Conservation (phyloP, 2,329 filamentous ascomycete genomes). For the Berkeleyomyces rouxiae region DNA sequence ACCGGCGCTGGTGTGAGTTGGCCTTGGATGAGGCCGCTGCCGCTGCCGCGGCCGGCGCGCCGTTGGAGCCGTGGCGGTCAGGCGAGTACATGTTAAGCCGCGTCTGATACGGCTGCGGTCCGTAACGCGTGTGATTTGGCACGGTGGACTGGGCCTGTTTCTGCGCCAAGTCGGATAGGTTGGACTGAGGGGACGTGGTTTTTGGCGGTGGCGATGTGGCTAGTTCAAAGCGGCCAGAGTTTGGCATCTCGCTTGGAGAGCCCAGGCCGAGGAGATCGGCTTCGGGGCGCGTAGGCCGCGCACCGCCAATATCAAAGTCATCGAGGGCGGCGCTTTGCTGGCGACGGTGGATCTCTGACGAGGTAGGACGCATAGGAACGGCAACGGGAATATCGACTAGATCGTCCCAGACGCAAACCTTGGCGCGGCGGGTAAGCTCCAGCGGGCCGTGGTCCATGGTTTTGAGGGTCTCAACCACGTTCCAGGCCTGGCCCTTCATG, state of each 20-base stretch:
- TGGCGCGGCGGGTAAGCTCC: constrained; percentile 74
- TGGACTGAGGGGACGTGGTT: neutral
- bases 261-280: constrained; percentile 55
- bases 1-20: constrained; percentile 27
- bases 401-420: constrained; percentile 97
- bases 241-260: constrained; percentile 48
- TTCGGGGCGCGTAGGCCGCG: constrained; percentile 24
- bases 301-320: constrained; percentile 71
- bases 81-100: constrained; percentile 29
- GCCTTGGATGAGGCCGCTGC: constrained; percentile 21
- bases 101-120: constrained; percentile 27
- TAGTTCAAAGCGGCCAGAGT: constrained; percentile 60
- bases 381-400: constrained; percentile 90
- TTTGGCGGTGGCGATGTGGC: constrained; percentile 25
- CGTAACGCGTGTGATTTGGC: constrained; percentile 11
- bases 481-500: constrained; percentile 99
- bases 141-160: constrained; percentile 5
- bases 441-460: constrained; percentile 80
- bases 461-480: constrained; percentile 95
- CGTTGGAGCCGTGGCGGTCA: constrained; percentile 23
- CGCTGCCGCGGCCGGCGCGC: constrained; percentile 18
- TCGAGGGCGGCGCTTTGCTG: constrained; percentile 36
- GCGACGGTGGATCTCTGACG: constrained; percentile 64
- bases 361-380: constrained; percentile 72
- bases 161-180: neutral